These are phyloP conservation scores for Peziza echinospora DNA, from an alignment of 495 filamentous ascomycete genomes.

Conservation along the genomic window DNA sequence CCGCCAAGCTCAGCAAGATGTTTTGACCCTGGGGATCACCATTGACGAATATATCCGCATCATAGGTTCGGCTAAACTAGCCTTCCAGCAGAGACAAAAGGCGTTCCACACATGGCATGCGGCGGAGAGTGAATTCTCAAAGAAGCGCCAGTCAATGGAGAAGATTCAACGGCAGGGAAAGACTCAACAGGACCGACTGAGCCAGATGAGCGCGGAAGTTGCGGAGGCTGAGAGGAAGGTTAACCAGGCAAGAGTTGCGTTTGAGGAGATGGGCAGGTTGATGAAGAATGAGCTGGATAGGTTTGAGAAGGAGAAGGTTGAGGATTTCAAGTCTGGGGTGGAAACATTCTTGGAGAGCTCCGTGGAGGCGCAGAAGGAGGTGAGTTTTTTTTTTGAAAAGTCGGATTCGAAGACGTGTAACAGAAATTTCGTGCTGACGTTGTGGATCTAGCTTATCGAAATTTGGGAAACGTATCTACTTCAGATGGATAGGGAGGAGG, in stretches of 20 bases:
- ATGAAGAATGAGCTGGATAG: conserved; percentile 80
- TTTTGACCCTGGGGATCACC: conserved; percentile 87
- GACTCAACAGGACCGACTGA: conserved; percentile 83
- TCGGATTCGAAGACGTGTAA: conserved; percentile 1
- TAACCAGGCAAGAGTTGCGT: conserved; percentile 71
- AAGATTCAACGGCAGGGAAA: conserved; percentile 84
- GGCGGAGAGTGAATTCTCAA: conserved; percentile 70
- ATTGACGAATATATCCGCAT: conserved; percentile 95
- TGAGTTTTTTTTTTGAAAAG: too few relatives aligned
- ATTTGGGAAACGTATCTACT: conserved; percentile 96
- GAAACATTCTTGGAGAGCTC: conserved; percentile 93
- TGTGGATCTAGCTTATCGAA: conserved; percentile 60
- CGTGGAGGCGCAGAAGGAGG: conserved; percentile 97
- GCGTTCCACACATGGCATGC: conserved; percentile 81
- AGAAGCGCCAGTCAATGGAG: conserved; percentile 66
- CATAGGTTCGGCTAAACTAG: conserved; percentile 78
- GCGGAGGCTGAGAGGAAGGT: conserved; percentile 79
- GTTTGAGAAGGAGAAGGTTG: conserved; percentile 94
- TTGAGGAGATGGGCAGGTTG: conserved; percentile 91
- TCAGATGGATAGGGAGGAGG: conserved; percentile 83
- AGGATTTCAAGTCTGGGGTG: conserved; percentile 95
- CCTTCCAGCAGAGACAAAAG: conserved; percentile 82
- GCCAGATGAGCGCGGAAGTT: conserved; percentile 77
- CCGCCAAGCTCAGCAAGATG: conserved; percentile 89
- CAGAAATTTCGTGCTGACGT: conserved; percentile 15